Evolutionary conservation across 169 alveolate species (phyloP).

Genomic region (Eimeria zaria): DNA sequence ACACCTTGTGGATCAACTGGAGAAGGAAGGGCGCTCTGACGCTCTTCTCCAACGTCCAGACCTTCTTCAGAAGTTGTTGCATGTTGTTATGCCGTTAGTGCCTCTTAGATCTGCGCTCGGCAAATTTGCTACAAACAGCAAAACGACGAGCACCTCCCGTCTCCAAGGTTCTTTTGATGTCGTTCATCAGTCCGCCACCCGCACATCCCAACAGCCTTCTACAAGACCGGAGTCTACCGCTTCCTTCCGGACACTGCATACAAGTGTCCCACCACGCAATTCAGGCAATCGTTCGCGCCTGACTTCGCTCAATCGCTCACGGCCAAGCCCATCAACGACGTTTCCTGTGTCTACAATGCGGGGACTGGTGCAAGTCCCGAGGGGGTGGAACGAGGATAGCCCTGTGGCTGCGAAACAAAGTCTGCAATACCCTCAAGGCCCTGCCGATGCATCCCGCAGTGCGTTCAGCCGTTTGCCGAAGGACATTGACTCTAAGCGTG

Average conservation of each 20-base stretch:
- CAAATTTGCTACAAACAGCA: not conserved
- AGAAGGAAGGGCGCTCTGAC: conserved; percentile 21
- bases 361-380: not conserved
- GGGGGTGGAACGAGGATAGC: not conserved
- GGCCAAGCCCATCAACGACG: not conserved
- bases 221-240: conserved; percentile 13
- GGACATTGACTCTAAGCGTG: not conserved
- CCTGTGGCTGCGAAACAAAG: not conserved
- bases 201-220: not conserved
- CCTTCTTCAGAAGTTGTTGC: conserved; percentile 36
- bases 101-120: conserved; percentile 18
- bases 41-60: conserved; percentile 51
- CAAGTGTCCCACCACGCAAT: not conserved
- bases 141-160: not conserved
- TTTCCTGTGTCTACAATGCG: not conserved
- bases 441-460: conserved; percentile 6
- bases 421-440: not conserved
- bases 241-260: not conserved
- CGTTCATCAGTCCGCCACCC: not conserved
- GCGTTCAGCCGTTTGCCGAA: not conserved
- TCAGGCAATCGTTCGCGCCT: not conserved
- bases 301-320: not conserved
- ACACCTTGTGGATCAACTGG: conserved; percentile 67
- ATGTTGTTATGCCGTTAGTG: conserved; percentile 16
- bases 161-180: not conserved